Conservation (phyloP, 495 filamentous ascomycete species). For the Aspergillus diversus region DNA sequence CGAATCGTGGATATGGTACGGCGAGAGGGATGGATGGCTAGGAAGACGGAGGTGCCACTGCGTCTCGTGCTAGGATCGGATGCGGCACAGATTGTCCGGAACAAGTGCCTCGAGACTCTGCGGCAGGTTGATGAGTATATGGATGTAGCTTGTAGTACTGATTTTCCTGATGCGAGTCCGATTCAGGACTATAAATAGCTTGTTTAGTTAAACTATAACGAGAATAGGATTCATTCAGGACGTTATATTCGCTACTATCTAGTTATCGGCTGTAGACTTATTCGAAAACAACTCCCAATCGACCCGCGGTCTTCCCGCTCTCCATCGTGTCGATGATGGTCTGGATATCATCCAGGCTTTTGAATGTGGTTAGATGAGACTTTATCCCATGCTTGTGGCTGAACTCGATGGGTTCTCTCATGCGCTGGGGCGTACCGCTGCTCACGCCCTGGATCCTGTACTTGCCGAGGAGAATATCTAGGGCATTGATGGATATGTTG, state of each 20-base stretch:
- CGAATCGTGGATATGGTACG: constrained; percentile 45
- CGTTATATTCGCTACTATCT: no score
- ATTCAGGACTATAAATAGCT: constrained; percentile 11
- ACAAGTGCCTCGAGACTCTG: constrained; percentile 37
- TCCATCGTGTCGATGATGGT: constrained; percentile 16
- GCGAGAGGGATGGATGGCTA: constrained; percentile 33
- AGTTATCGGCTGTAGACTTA: no score
- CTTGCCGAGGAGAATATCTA: constrained; percentile 19
- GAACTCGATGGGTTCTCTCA: constrained; percentile 23
- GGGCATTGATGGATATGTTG: constrained; percentile 17
- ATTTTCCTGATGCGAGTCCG: constrained; percentile 11
- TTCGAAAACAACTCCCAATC: constrained; percentile 16
- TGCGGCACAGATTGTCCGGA: constrained; percentile 33
- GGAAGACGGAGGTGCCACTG: constrained; percentile 33
- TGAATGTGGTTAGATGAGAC: constrained; percentile 19
- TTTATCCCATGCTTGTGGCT: constrained; percentile 22
- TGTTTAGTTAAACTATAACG: no score
- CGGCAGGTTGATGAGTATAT: constrained; percentile 7
- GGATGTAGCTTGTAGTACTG: constrained; percentile 12
- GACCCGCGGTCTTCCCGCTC: constrained; percentile 17
- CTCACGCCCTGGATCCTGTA: constrained; percentile 18
- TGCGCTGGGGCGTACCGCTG: constrained; percentile 20
- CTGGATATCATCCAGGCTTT: constrained; percentile 12
- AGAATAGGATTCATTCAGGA: no score
- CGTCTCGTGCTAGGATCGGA: constrained; percentile 42